Evolutionary conservation across 495 filamentous ascomycete genomes (phyloP).

Genomic region (Lasiosphaeria ovina): DNA sequence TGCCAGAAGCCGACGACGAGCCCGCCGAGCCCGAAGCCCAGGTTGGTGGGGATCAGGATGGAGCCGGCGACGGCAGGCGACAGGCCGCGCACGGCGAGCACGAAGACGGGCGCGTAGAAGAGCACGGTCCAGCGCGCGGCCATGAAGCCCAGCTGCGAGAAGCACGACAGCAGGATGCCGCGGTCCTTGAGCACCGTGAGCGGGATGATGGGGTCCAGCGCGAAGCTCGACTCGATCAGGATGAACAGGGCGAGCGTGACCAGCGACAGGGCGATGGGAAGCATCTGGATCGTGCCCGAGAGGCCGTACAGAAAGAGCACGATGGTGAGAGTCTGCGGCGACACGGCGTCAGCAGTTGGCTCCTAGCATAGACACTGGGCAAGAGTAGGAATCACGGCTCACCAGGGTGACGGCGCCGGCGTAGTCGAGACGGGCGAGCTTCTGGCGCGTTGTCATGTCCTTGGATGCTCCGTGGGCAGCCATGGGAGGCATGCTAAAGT

Average conservation of each 20-base stretch:
- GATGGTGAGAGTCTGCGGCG: conserved; percentile 47
- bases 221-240: conserved; percentile 54
- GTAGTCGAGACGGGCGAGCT: conserved; percentile 66
- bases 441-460: conserved; percentile 36
- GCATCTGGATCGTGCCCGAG: conserved; percentile 53
- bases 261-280: conserved; percentile 57
- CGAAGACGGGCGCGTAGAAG: conserved; percentile 73
- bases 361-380: no score
- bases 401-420: conserved; percentile 62
- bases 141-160: conserved; percentile 70
- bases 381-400: conserved; percentile 17
- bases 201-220: conserved; percentile 68
- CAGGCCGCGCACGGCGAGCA: conserved; percentile 66
- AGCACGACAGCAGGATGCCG: conserved; percentile 63
- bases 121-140: conserved; percentile 73
- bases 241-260: conserved; percentile 57
- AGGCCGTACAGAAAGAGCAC: conserved; percentile 66
- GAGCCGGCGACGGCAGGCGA: conserved; percentile 63
- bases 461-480: conserved; percentile 30
- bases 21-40: conserved; percentile 69
- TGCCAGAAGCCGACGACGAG: conserved; percentile 68
- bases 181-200: conserved; percentile 60
- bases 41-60: conserved; percentile 73
- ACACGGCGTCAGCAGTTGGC: conserved; percentile 10
- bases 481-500: conserved; percentile 55